Conservation (phyloP, 2,329 filamentous ascomycete genomes). For the Venturia nashicola region DNA sequence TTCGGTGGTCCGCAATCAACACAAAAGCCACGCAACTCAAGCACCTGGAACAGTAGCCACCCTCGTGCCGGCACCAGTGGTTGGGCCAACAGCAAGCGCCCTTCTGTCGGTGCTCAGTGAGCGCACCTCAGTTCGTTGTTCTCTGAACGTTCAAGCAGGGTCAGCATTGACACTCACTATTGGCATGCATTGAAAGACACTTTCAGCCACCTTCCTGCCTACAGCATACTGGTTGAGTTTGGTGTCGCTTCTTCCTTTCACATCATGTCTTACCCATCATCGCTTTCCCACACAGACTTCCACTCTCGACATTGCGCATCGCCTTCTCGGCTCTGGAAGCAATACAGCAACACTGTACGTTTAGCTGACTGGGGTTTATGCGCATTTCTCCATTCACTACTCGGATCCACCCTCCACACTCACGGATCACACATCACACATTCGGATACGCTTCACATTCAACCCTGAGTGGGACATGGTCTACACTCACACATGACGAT, state of each 20-base stretch:
- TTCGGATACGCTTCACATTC: neutral
- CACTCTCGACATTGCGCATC: neutral
- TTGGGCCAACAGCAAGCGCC: neutral
- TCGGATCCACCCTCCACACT: neutral
- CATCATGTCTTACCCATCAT: neutral
- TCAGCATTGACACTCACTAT: neutral
- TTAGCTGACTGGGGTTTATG: neutral
- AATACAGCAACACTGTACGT: neutral
- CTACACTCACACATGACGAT: neutral
- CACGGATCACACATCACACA: neutral
- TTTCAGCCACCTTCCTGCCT: neutral
- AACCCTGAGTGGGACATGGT: neutral
- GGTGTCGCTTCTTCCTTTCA: neutral
- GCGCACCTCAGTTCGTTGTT: neutral
- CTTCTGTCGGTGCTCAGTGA: neutral
- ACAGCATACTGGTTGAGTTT: neutral
- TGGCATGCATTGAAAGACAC: neutral
- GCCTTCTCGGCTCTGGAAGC: neutral
- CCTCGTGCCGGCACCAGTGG: neutral
- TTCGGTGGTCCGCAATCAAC: neutral
- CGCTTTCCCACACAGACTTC: neutral
- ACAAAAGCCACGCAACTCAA: neutral
- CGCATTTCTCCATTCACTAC: neutral
- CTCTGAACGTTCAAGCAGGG: neutral
- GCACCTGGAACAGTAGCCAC: neutral